Evolutionary conservation across 2,329 filamentous ascomycete species (phyloP), one percentile per base, ranked within the genome.

Genomic region (Aspergillus melleus): DNA sequence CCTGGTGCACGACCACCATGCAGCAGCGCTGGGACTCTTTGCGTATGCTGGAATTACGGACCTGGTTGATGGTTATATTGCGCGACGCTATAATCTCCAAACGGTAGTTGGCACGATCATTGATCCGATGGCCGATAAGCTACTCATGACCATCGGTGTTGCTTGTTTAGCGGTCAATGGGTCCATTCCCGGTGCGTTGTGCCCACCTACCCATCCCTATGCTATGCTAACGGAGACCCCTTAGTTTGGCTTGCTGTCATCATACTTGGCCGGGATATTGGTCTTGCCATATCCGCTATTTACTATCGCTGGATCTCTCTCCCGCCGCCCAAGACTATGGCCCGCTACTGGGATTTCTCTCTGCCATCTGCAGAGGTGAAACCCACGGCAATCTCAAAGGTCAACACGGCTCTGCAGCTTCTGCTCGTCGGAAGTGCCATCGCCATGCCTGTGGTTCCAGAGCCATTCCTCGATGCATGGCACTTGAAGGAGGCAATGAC

Each of bases 231-330:
- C 32, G 56, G 44, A 56, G 39, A 9, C 16, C 11, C 11, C 20
- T 20, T 26, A 91, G 88, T 93, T 42, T 97, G 93, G 86, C 83
- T 98, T 3, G 93, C 93, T 2, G 84, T 84, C n/a, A 87, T 98
- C 53, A 96, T 99, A 62, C 85, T 99, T 3, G 93, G 93, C 29
- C 87, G 95, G 49, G 95, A 99, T 70, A 85, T 90, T 47, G 91
- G 88, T 20, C 84, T 99, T 4, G 92, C 85, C 26, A 83, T 96
- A 22, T 87, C 92, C 2, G 95, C 95, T 24, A 88, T 99, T 67
- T 98, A 97, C 80, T 98, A 95, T 76, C 89, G 95, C 64, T 98
- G 92, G 86, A 96, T 97, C 66, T 96, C 91, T 2, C 84, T 99
- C 6, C 95, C 95, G 0, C 88, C 91, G 0, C 95, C 95, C 1